Evolutionary conservation across 768 basidiomycete species (phyloP).

Genomic region (Pholiota molesta): DNA sequence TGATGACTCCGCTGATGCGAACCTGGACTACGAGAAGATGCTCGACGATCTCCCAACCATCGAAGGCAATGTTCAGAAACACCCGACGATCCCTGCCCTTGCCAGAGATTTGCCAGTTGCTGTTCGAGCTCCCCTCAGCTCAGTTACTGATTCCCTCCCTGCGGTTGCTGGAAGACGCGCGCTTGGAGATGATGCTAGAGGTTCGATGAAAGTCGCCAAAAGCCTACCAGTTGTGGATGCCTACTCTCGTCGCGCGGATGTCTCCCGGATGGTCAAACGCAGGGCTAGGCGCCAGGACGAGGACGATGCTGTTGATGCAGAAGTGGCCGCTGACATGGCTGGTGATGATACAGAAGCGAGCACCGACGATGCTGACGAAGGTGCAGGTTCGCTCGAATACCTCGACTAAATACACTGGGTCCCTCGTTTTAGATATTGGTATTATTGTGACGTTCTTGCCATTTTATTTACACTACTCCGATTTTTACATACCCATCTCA

Average conservation of each 20-base stretch:
- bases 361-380: neutral
- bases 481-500: neutral
- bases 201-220: neutral
- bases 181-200: neutral
- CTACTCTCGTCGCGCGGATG: neutral
- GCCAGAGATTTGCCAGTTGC: neutral
- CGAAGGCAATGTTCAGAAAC: neutral
- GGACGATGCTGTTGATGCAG: neutral
- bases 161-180: neutral
- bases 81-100: neutral
- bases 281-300: neutral
- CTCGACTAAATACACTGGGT: neutral
- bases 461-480: neutral
- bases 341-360: neutral
- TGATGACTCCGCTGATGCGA: neutral
- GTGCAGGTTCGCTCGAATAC: neutral
- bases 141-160: neutral
- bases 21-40: neutral
- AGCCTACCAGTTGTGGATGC: neutral
- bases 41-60: neutral
- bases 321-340: neutral
- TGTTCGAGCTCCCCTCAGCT: neutral
- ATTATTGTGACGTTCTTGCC: neutral
- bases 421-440: neutral
- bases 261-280: neutral